Evolutionary conservation across 352 stramenopile genomes (phyloP).

Genomic region (Globisporangium acanthophoron): DNA sequence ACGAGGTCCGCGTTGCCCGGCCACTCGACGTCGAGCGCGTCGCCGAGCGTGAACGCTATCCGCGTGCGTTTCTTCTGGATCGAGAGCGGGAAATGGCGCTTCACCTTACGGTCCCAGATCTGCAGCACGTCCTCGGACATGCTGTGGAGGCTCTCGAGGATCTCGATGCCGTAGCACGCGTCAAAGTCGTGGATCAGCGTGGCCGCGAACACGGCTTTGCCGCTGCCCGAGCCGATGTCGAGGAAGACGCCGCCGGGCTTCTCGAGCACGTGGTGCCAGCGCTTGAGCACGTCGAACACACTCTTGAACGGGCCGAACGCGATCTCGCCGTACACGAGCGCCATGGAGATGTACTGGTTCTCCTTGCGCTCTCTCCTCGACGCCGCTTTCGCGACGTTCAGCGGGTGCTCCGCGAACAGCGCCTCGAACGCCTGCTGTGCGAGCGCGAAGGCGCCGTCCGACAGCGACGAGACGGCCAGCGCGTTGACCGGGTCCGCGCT

Average conservation of each 20-base stretch:
- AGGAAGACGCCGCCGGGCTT: slow-evolving; percentile 76
- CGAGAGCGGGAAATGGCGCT: slow-evolving; percentile 36
- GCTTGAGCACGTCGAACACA: slow-evolving; percentile 60
- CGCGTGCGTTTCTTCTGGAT: slow-evolving; percentile 66
- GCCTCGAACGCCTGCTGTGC: slow-evolving; percentile 31
- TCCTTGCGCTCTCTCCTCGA: slow-evolving; percentile 38
- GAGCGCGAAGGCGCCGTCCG: slow-evolving; percentile 17
- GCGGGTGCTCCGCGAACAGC: slow-evolving; percentile 39
- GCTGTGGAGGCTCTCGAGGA: slow-evolving; percentile 66
- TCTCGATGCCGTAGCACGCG: slow-evolving; percentile 82
- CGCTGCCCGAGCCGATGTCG: slow-evolving; percentile 85
- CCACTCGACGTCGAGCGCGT: slow-evolving; percentile 73
- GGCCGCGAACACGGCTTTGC: slow-evolving; percentile 84
- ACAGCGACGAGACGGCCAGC: slow-evolving; percentile 21
- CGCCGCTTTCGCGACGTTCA: slow-evolving; percentile 33
- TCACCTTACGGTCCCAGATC: slow-evolving; percentile 51
- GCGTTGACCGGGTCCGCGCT: slow-evolving; percentile 1
- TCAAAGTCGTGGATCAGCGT: slow-evolving; percentile 84
- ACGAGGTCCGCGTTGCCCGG: slow-evolving; percentile 47
- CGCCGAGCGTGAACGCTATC: slow-evolving; percentile 65
- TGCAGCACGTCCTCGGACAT: slow-evolving; percentile 52
- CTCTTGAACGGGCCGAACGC: slow-evolving; percentile 70
- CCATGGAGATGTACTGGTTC: slow-evolving; percentile 57
- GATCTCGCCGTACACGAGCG: slow-evolving; percentile 89
- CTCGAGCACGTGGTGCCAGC: slow-evolving; percentile 47